These are phyloP conservation scores for Gardenia jasminoides DNA, from an alignment of 257 asterid species.

Conservation along the genomic window DNA sequence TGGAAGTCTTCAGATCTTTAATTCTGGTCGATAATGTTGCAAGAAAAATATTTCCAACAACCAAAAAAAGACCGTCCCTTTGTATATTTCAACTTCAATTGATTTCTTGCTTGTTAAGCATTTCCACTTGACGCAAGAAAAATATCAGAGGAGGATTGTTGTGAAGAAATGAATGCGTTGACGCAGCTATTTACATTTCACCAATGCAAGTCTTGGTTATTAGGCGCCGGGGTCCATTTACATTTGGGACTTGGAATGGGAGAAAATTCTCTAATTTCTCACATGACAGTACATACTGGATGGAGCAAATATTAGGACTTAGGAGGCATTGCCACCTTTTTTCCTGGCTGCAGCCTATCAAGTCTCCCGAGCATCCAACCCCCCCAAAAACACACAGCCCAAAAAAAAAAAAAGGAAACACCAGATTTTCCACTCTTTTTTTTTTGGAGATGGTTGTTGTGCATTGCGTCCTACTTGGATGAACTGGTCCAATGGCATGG, in stretches of 20 bases:
- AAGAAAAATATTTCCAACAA: too few relatives aligned
- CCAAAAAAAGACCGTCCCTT: too few relatives aligned
- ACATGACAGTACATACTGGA: background rate
- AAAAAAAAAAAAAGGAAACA: too few relatives aligned
- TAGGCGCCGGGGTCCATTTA: background rate
- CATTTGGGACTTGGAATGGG: background rate
- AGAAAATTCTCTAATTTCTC: background rate
- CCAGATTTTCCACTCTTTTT: background rate
- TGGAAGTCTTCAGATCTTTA: background rate
- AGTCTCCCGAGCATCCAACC: background rate
- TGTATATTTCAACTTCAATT: background rate
- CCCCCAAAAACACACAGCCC: too few relatives aligned
- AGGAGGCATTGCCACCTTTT: too few relatives aligned
- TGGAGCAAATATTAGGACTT: too few relatives aligned
- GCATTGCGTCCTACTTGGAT: background rate
- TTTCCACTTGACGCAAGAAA: background rate
- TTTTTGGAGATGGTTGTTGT: background rate
- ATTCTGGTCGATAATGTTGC: background rate
- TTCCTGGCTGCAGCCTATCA: background rate
- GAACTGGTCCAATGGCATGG: background rate
- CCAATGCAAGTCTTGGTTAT: background rate
- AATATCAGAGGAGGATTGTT: background rate
- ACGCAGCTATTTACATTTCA: conserved; percentile 1
- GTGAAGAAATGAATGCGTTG: background rate
- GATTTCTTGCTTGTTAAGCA: background rate